Evolutionary conservation across 352 stramenopile genomes (phyloP), one percentile per base, ranked within the genome.

Genomic region (Phytopythium montanum): DNA sequence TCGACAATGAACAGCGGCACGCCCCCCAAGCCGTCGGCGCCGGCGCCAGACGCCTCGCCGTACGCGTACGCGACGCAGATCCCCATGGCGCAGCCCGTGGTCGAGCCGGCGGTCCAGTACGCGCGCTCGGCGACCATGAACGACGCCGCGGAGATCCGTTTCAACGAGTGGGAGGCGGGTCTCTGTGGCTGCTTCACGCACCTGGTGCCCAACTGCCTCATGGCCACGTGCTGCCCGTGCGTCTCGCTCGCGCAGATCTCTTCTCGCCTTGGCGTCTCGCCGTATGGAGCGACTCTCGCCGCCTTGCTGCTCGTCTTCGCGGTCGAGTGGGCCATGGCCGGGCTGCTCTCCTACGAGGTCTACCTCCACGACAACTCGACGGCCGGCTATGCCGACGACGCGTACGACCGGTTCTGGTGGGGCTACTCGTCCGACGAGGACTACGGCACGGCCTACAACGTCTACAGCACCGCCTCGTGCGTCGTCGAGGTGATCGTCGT

Each of bases 241-340:
- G 72, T 86, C 48, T 68, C 75, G 18, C 21, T 86, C 49, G 75
- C 75, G 0, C 78, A 88, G 46, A 72, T 86, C 53, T 72, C 69
- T 0, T 62, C 67, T 4, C 73, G 78, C 13, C 25, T 88, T 10
- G 70, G 65, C 10, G 56, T 77, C 25, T 64, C 60, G 12, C 68
- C 65, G 9, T 85, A 75, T 62, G 39, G 42, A 45, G 31, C 66
- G 29, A 54, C 64, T 29, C 55, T 77, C 36, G 44, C 66, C 42
- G 39, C 69, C 14, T 54, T 76, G 42, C 50, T 76, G n/a, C 45
- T 71, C 42, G 45, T 77, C 25, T 45, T 52, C 49, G 45, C 44
- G 29, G 10, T 80, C 14, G 51, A 72, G 38, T 60, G 66, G 48
- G 51, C 25, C 26, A 66, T 66, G 62, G 54, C 66, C 46, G 26